Percentiles rank a stretch among this genome's conserved stretches.
phyloP scores from a whole-genome alignment of 2,329 filamentous ascomycete species.

The Fusarium mundagurra region DNA sequence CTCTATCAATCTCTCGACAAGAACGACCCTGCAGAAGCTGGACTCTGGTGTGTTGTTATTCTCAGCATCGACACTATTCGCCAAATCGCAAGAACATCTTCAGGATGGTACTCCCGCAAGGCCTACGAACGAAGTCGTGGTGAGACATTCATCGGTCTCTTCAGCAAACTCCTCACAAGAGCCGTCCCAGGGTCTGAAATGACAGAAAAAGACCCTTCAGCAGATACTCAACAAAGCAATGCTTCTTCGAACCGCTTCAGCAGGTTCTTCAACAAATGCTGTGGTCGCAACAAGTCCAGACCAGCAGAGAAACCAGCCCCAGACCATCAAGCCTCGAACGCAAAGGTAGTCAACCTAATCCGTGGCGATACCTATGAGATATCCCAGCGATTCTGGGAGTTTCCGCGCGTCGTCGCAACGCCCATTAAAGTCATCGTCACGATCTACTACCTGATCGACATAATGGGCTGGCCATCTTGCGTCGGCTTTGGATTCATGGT shows the following conservation, averaged over 20 bases:
- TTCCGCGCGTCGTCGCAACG: constrained; percentile 77
- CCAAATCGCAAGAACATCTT: constrained; percentile 49
- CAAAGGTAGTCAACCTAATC: constrained; percentile 90
- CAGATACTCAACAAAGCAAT: not conserved
- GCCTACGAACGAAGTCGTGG: constrained; percentile 86
- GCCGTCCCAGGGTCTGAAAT: constrained; percentile 52
- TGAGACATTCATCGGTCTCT: constrained; percentile 61
- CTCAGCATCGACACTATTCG: constrained; percentile 47
- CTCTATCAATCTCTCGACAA: constrained; percentile 50
- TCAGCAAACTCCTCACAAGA: constrained; percentile 51
- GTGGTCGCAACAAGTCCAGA: constrained; percentile 26
- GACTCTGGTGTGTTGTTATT: constrained; percentile 52
- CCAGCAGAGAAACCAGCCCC: constrained; percentile 35
- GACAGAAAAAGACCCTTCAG: constrained; percentile 48
- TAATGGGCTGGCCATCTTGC: constrained; percentile 83
- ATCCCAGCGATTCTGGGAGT: constrained; percentile 88
- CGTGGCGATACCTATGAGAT: constrained; percentile 85
- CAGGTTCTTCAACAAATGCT: constrained; percentile 31
- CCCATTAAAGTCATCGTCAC: constrained; percentile 82
- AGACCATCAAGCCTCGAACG: constrained; percentile 75
- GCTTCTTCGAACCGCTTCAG: not conserved
- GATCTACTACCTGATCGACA: constrained; percentile 68
- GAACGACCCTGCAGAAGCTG: constrained; percentile 43
- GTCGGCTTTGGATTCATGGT: constrained; percentile 76
- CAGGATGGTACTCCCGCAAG: constrained; percentile 83